phyloP scores from a whole-genome alignment of 768 basidiomycete species.

The Mycena belliarum region DNA sequence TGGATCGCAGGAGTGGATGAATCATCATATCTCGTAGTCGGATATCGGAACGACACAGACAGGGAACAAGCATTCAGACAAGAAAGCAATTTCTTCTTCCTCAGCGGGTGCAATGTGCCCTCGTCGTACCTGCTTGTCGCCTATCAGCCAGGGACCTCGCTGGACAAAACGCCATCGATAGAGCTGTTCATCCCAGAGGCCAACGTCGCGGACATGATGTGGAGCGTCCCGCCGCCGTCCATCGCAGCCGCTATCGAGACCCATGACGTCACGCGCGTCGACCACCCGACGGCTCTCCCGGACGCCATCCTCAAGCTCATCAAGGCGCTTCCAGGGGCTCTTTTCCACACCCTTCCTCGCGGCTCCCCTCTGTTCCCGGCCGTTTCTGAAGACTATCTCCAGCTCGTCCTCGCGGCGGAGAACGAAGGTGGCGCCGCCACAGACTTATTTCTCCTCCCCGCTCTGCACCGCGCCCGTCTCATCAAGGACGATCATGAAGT shows the following conservation, averaged over 20 bases:
- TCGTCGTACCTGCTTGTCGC: slow-evolving; percentile 65
- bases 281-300: slow-evolving; percentile 49
- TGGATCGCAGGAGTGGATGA: not conserved
- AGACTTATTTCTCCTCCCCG: slow-evolving; percentile 67
- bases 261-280: slow-evolving; percentile 62
- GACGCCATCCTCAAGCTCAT: slow-evolving; percentile 47
- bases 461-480: slow-evolving; percentile 80
- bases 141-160: slow-evolving; percentile 51
- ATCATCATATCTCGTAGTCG: slow-evolving; percentile 34
- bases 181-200: slow-evolving; percentile 81
- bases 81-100: slow-evolving; percentile 89
- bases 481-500: slow-evolving; percentile 80
- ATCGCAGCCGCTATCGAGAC: slow-evolving; percentile 50
- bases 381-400: slow-evolving; percentile 44
- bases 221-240: slow-evolving; percentile 82
- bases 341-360: slow-evolving; percentile 67
- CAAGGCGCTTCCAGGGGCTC: slow-evolving; percentile 51
- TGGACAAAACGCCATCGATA: slow-evolving; percentile 42
- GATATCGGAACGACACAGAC: slow-evolving; percentile 82
- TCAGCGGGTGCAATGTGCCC: slow-evolving; percentile 79
- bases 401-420: slow-evolving; percentile 34
- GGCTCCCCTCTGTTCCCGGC: slow-evolving; percentile 53
- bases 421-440: slow-evolving; percentile 42
- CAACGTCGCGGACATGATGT: slow-evolving; percentile 76
- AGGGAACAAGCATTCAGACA: slow-evolving; percentile 68